Conservation (phyloP, 2,329 filamentous ascomycete genomes). For the Incumbomyces lentus region DNA sequence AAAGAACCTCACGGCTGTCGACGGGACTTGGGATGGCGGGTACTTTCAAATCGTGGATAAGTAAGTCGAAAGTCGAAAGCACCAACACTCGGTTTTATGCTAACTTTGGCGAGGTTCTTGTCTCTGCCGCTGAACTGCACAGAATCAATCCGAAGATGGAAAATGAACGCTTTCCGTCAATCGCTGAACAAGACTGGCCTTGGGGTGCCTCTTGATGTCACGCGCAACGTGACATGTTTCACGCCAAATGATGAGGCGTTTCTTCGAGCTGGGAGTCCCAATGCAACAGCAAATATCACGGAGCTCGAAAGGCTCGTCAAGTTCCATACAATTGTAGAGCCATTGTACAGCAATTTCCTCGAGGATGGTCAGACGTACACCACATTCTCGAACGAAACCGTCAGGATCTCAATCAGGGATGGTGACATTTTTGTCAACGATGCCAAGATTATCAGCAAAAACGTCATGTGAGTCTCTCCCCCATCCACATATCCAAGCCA, state of each 20-base stretch:
- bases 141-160: constrained; percentile 8
- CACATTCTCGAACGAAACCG: constrained; percentile 6
- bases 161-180: constrained; percentile 4
- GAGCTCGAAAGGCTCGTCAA: constrained; percentile 2
- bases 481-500: background rate
- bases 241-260: constrained; percentile 8
- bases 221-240: constrained; percentile 7
- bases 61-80: background rate
- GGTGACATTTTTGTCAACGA: constrained; percentile 9
- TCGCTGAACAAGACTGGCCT: constrained; percentile 6
- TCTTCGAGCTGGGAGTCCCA: constrained; percentile 5
- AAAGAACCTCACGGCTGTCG: constrained; percentile 7
- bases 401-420: constrained; percentile 4
- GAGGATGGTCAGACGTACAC: constrained; percentile 4
- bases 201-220: constrained; percentile 4
- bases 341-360: constrained; percentile 7
- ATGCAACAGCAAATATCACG: constrained; percentile 6
- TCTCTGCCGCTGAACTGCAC: constrained; percentile 8
- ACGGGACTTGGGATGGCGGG: constrained; percentile 7
- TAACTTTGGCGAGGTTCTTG: constrained; percentile 1
- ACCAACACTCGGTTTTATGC: too few species aligned
- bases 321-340: constrained; percentile 5
- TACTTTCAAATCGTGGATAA: constrained; percentile 9
- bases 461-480: constrained; percentile 5
- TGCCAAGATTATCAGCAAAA: constrained; percentile 8